Conservation (phyloP, 495 filamentous ascomycete species). For the Neurospora sp. region DNA sequence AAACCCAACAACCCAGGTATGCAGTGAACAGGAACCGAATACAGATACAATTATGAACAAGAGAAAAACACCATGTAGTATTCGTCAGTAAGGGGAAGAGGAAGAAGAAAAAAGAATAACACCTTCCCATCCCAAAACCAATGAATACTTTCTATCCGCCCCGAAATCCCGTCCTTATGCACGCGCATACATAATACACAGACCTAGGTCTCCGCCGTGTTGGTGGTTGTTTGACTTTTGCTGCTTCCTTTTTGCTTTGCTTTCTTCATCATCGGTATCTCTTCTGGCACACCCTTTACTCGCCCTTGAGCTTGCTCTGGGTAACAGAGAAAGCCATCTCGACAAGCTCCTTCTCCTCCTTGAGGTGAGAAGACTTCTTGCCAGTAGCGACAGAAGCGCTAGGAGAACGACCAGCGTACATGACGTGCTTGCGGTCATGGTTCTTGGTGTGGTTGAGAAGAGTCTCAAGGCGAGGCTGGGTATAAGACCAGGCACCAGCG, state of each 20-base stretch:
- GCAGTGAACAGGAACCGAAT: not conserved
- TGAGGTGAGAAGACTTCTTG: slow-evolving; percentile 75
- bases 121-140: not conserved
- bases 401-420: slow-evolving; percentile 89
- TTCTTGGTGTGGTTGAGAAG: slow-evolving; percentile 81
- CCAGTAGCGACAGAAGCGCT: slow-evolving; percentile 90
- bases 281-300: slow-evolving; percentile 32
- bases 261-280: not conserved
- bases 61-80: not conserved
- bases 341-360: slow-evolving; percentile 89
- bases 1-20: not conserved
- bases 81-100: not conserved
- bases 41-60: not conserved
- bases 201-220: not conserved
- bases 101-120: not conserved
- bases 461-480: slow-evolving; percentile 92
- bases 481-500: slow-evolving; percentile 90
- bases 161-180: not conserved
- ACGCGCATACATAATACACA: not conserved
- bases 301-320: slow-evolving; percentile 63
- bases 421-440: slow-evolving; percentile 87
- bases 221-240: not conserved
- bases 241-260: not conserved
- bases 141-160: not conserved
- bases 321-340: slow-evolving; percentile 55